A percentile compares a stretch with the other conserved stretches of the same genome.
Evolutionary conservation across 2,329 filamentous ascomycete species (phyloP).

Genomic region (Penicillium sp.): DNA sequence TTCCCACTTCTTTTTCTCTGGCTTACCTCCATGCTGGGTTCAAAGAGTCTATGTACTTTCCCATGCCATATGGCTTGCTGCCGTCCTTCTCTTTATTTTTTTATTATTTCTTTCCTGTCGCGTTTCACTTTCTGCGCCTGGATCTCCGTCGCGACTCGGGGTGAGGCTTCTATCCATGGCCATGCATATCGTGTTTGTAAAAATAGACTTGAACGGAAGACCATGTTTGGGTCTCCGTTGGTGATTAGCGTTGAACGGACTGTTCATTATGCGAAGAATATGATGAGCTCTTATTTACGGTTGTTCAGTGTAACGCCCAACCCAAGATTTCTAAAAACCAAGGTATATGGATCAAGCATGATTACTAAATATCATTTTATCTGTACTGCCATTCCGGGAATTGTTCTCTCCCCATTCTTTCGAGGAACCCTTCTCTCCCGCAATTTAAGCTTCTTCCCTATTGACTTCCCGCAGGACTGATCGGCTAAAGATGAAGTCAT

Average conservation of each 20-base stretch:
- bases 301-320: background rate
- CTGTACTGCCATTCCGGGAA: background rate
- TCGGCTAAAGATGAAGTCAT: background rate
- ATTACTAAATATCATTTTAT: background rate
- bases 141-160: conserved; percentile 11
- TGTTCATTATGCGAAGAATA: conserved; percentile 36
- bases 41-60: background rate
- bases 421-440: background rate
- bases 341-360: background rate
- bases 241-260: conserved; percentile 37
- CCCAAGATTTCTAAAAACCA: background rate
- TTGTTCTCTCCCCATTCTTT: background rate
- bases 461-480: background rate
- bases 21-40: background rate
- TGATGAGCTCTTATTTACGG: conserved; percentile 25
- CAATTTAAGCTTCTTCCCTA: background rate
- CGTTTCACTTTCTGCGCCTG: conserved; percentile 7
- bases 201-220: conserved; percentile 37
- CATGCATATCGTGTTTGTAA: conserved; percentile 36
- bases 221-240: conserved; percentile 30
- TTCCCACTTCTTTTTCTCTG: conserved; percentile 1
- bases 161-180: conserved; percentile 10
- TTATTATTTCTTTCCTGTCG: conserved; percentile 7
- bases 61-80: conserved; percentile 7
- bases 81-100: conserved; percentile 12